Percentiles rank a stretch among this genome's conserved stretches.
Conservation (phyloP, 768 basidiomycete genomes). For the Boletus subparvulus region DNA sequence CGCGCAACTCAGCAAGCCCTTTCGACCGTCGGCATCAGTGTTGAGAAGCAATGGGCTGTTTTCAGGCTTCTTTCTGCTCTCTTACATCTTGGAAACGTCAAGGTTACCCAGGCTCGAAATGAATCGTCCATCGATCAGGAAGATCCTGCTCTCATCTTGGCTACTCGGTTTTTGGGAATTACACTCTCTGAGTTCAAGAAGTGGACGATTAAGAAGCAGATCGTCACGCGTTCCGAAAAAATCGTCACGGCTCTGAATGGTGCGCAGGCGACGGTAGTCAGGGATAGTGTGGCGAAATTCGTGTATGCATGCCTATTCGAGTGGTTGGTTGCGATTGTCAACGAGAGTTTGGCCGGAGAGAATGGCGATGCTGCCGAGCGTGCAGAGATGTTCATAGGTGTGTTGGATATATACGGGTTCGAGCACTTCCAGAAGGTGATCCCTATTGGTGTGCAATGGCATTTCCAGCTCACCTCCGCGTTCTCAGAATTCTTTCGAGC, state of each 20-base stretch:
- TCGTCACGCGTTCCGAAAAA: slow-evolving; percentile 92
- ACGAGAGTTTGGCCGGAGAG: slow-evolving; percentile 96
- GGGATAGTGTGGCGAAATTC: slow-evolving; percentile 97
- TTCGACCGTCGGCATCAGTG: slow-evolving; percentile 94
- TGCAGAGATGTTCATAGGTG: slow-evolving; percentile 99
- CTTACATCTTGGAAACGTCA: slow-evolving; percentile 97
- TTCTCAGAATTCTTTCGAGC: slow-evolving; percentile 82
- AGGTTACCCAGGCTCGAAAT: slow-evolving; percentile 74
- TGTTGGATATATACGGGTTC: slow-evolving; percentile 96
- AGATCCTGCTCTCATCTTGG: slow-evolving; percentile 75
- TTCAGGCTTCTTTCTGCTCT: slow-evolving; percentile 92
- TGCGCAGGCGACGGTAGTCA: slow-evolving; percentile 88
- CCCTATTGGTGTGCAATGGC: background rate
- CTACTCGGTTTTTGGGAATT: slow-evolving; percentile 89
- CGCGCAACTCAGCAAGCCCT: slow-evolving; percentile 90
- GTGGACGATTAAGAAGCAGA: slow-evolving; percentile 98
- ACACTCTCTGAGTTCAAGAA: slow-evolving; percentile 93
- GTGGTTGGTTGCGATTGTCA: slow-evolving; percentile 96
- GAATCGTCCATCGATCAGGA: slow-evolving; percentile 85
- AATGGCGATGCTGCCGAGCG: slow-evolving; percentile 85
- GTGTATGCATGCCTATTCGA: slow-evolving; percentile 99
- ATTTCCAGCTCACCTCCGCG: slow-evolving; percentile 3
- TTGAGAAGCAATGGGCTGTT: slow-evolving; percentile 98
- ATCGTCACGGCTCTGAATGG: slow-evolving; percentile 86
- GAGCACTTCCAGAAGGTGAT: slow-evolving; percentile 93